Base-by-base conservation (phyloP, 129 eudicot species). In the Tagetes erecta region DNA sequence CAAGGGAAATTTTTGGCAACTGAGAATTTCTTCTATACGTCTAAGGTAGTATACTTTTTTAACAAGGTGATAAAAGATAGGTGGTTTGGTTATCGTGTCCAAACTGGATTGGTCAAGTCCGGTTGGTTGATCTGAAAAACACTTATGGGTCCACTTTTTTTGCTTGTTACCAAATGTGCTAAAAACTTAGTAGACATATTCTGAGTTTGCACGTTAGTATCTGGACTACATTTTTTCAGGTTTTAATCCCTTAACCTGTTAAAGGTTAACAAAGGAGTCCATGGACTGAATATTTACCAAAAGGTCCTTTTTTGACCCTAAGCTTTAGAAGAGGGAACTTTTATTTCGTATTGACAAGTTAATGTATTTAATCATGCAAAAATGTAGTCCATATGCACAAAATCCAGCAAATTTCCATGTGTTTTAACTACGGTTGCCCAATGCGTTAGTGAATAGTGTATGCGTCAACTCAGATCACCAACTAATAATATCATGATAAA, bases 21-120 rank as follows among this genome's bases (percentile, higher is more conserved):
- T 5, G 98, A 93, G 80, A 93, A 93, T 84, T 93, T 93, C 89
- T 93, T 84, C 82, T 84, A 90, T 80, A 93, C 98, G 40, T 90
- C 98, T 52, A 88, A 90, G 96, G 98, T 90, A n/a, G 13, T n/a
- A 30, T 10, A 60, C 63, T 46, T 58, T 71, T 39, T n/a, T 62
- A 12, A 35, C 14, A 11, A 35, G 45, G 67, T 36, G 40, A 41
- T n/a, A 34, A 58, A 31, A 31, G 39, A 31, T 0, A 33, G 64
- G 64, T 58, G 39, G 39, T 60, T 60, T 10, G 67, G 67, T 10
- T 60, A 60, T 3, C 41, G 0, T 41, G 67, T 60, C 41, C 34
- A 60, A 58, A 8, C 5, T 58, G 40, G 65, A 35, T 33, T 3
- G 41, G 44, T 60, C 67, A 35, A 60, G 67, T 33, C 40, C 3